Base-by-base conservation (phyloP, 1,284 basidiomycete genomes). In the Pyrrhoderma noxium region DNA sequence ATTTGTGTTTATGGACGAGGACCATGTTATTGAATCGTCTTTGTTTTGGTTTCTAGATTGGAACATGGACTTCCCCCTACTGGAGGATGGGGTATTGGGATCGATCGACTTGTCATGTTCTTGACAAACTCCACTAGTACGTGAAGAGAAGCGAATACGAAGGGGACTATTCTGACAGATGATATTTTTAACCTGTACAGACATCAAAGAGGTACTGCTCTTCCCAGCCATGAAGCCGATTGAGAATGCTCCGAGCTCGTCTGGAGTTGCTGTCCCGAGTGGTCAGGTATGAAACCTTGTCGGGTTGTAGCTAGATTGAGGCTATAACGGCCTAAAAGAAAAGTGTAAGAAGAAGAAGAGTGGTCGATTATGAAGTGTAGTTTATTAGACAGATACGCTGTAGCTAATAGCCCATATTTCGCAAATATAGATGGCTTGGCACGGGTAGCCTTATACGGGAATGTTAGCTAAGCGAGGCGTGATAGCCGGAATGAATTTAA, bases 41-140 rank as follows among this genome's bases (percentile, higher is more conserved):
- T 37, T 37, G 9, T 37, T 37, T 16, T 9, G 16, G 16, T 8
- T 16, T 40, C 8, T 40, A 93, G 91, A 2, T 82, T 99, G 59
- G 95, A 99, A 70, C 92, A 99, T 65, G 96, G 94, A 65, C 80
- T 99, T 5, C 93, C 96, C 3, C 95, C 96, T 0, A 98, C 95
- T 8, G 95, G 93, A 60, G 95, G 95, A 45, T 96, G 92, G 92
- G 93, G 93, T 60, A 76, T 95, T 56, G 93, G 93, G 54, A 89
- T 96, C 60, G 93, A 96, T 66, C 84, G 92, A 57, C 74, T 96
- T 31, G 89, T 95, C 68, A 96, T 96, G 93, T 95, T 96, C 82
- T 73, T 96, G 52, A 93, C 92, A 9, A 83, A 96, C 69, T 93
- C 88, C 23, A 84, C 82, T 16, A 95, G 88, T 91, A 60, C 60